A percentile compares a stretch with the other conserved stretches of the same genome.
Conservation (phyloP, 257 asterid genomes). For the Cruciata laevipes region DNA sequence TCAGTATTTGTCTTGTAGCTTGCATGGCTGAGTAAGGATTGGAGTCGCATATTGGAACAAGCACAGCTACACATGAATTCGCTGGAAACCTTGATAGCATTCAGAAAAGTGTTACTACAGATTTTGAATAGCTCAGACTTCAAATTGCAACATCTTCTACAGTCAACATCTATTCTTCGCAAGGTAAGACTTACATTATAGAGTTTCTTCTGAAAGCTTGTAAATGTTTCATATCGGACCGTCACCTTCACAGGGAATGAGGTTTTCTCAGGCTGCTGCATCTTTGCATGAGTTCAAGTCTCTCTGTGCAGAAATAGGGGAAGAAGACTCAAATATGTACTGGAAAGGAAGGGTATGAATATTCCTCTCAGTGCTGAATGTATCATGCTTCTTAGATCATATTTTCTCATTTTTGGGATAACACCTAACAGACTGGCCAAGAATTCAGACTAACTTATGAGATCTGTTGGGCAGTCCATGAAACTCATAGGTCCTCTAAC, state of each 20-base stretch:
- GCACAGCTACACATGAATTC: conserved; percentile 86
- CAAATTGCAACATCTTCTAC: conserved; percentile 67
- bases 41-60: conserved; percentile 67
- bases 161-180: conserved; percentile 87
- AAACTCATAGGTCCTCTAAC: neutral
- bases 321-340: conserved; percentile 53
- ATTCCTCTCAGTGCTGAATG: neutral
- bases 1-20: conserved; percentile 39
- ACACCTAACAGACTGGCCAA: neutral
- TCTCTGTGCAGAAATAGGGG: conserved; percentile 58
- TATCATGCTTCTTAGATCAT: neutral
- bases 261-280: conserved; percentile 92
- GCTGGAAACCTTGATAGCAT: conserved; percentile 90
- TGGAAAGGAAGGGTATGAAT: conserved; percentile 63
- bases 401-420: neutral
- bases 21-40: conserved; percentile 55
- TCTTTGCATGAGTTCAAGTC: conserved; percentile 81
- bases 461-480: neutral
- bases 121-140: conserved; percentile 52
- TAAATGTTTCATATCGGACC: conserved; percentile 3
- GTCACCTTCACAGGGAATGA: conserved; percentile 50
- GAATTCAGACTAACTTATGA: neutral
- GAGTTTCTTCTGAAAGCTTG: conserved; percentile 7
- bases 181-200: conserved; percentile 48
- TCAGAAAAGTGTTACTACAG: conserved; percentile 76